A percentile compares a stretch with the other conserved stretches of the same genome.
Evolutionary conservation across 2,329 filamentous ascomycete species (phyloP).

Genomic region (Mollisia scopiformis): DNA sequence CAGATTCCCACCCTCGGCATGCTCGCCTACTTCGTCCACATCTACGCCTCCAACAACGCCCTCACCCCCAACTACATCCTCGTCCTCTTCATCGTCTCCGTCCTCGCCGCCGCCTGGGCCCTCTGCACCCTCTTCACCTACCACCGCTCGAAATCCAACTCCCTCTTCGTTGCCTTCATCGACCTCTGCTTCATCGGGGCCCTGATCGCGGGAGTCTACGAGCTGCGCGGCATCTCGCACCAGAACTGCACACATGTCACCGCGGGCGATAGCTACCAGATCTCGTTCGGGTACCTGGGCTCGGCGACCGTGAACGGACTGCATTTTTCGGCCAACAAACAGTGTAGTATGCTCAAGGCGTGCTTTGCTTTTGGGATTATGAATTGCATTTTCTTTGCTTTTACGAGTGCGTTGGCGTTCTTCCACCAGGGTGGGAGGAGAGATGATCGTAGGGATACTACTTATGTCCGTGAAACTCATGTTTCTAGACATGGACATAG

Average conservation of each 20-base stretch:
- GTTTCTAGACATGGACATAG: slow-evolving; percentile 32
- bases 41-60: slow-evolving; percentile 57
- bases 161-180: slow-evolving; percentile 62
- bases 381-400: slow-evolving; percentile 78
- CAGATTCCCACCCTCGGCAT: slow-evolving; percentile 69
- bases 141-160: slow-evolving; percentile 63
- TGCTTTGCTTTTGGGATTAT: slow-evolving; percentile 90
- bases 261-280: slow-evolving; percentile 51
- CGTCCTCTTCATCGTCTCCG: slow-evolving; percentile 68
- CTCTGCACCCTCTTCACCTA: slow-evolving; percentile 69
- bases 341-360: slow-evolving; percentile 91
- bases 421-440: slow-evolving; percentile 22
- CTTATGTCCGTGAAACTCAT: slow-evolving; percentile 34
- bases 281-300: slow-evolving; percentile 64
- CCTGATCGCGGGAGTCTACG: slow-evolving; percentile 65
- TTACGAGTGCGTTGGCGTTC: slow-evolving; percentile 73
- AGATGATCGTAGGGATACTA: slow-evolving; percentile 20
- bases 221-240: slow-evolving; percentile 58
- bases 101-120: slow-evolving; percentile 65
- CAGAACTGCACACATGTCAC: slow-evolving; percentile 70
- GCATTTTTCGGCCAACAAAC: slow-evolving; percentile 66
- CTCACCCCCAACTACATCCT: slow-evolving; percentile 66
- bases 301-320: slow-evolving; percentile 55
- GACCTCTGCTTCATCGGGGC: slow-evolving; percentile 66
- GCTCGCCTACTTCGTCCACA: slow-evolving; percentile 67